Conservation (phyloP, 768 basidiomycete species). For the Fomitopsis serialis region DNA sequence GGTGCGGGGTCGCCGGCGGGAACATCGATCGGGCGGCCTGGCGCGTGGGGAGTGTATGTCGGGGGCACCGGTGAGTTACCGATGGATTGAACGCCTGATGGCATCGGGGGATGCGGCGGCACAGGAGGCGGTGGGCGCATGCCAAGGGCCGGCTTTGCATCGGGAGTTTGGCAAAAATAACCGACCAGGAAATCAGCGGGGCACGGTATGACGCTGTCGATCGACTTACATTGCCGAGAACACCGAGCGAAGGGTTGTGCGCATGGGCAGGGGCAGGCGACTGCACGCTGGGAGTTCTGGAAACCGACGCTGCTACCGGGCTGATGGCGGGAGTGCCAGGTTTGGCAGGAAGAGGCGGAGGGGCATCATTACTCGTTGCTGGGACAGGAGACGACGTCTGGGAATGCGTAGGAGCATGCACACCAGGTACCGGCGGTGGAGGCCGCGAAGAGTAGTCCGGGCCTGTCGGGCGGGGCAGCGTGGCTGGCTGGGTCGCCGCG, state of each 20-base stretch:
- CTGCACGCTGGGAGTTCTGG: constrained; percentile 10
- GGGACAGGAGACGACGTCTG: constrained; percentile 1
- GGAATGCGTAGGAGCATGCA: constrained; percentile 7
- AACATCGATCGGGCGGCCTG: constrained; percentile 1
- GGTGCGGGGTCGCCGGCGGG: constrained; percentile 5
- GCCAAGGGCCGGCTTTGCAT: constrained; percentile 16
- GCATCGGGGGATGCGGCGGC: constrained; percentile 14
- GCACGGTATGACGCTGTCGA: neutral
- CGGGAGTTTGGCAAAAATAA: too few relatives aligned
- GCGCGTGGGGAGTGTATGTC: constrained; percentile 13
- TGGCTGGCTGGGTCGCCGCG: constrained; percentile 5
- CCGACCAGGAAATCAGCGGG: neutral
- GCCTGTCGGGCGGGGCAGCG: constrained; percentile 10
- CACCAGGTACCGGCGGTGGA: constrained; percentile 20
- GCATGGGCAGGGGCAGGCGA: constrained; percentile 1
- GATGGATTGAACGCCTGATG: constrained; percentile 11
- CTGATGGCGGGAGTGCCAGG: constrained; percentile 19
- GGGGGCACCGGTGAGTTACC: constrained; percentile 17
- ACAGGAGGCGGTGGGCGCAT: constrained; percentile 22
- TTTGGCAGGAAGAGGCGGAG: constrained; percentile 36
- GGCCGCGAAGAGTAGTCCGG: constrained; percentile 21
- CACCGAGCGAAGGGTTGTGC: constrained; percentile 4
- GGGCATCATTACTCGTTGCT: constrained; percentile 17
- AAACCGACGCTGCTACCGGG: constrained; percentile 2
- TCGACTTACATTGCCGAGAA: constrained; percentile 10